Percentiles rank a stretch among this genome's conserved stretches.
Conservation (phyloP, 805 yeast genomes). For the Wickerhamiella australiensis region DNA sequence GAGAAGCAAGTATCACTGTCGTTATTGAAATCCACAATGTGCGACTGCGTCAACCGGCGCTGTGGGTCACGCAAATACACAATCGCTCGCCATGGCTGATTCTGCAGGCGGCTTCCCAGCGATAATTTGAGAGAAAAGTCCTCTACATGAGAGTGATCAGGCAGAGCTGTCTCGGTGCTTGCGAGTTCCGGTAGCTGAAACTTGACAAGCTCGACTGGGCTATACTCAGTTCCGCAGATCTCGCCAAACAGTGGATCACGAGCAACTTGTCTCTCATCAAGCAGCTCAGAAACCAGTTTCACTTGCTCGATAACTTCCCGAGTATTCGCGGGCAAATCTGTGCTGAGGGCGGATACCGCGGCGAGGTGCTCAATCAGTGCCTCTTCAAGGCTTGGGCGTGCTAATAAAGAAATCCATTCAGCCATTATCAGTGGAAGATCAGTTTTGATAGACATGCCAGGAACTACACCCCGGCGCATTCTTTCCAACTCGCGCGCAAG, state of each 20-base stretch:
- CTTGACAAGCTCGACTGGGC: conserved; percentile 1
- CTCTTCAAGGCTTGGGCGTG: neutral
- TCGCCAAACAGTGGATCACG: conserved; percentile 2
- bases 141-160: neutral
- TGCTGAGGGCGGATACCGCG: neutral
- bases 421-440: neutral
- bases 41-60: neutral
- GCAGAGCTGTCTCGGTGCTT: neutral
- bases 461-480: neutral
- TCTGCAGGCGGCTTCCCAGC: neutral
- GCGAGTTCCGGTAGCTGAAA: neutral
- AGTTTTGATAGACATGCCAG: neutral
- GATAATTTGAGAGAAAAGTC: neutral
- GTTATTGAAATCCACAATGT: neutral
- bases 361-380: neutral
- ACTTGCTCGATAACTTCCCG: neutral
- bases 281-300: neutral
- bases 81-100: conserved; percentile 1
- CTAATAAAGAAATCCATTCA: neutral
- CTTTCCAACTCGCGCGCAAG: neutral
- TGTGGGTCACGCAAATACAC: neutral
- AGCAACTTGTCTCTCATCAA: neutral
- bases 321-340: neutral
- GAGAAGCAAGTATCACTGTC: neutral
- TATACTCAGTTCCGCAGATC: conserved; percentile 3